Evolutionary conservation across 345 rosid genomes (phyloP).

Genomic region (Pistacia atlantica): DNA sequence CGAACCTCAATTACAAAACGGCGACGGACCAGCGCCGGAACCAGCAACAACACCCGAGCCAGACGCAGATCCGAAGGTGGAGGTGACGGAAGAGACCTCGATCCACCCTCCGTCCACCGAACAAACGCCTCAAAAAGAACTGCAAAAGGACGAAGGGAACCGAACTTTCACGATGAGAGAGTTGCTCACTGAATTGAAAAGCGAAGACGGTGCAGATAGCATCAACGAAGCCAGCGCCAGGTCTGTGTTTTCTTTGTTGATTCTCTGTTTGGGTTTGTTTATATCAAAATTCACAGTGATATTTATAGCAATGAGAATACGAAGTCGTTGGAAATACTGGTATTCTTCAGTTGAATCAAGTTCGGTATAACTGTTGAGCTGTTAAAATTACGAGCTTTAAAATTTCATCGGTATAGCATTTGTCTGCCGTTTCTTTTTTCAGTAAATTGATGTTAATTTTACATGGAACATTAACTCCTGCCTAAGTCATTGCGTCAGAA

Average conservation of each 20-base stretch:
- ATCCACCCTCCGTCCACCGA: constrained; percentile 33
- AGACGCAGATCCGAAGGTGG: constrained; percentile 47
- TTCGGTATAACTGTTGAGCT: background rate
- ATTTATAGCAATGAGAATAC: no score
- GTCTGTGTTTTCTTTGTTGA: constrained; percentile 29
- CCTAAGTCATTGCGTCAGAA: background rate
- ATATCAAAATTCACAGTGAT: background rate
- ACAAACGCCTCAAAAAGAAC: constrained; percentile 30
- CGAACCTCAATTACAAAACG: constrained; percentile 51
- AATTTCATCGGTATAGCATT: no score
- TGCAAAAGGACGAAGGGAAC: constrained; percentile 58
- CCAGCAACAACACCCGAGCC: constrained; percentile 13
- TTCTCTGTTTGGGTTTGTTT: background rate
- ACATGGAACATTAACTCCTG: background rate
- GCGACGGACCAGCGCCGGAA: constrained; percentile 15
- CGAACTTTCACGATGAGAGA: constrained; percentile 91
- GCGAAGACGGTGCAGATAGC: constrained; percentile 63
- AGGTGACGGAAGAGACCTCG: constrained; percentile 37
- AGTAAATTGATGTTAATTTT: background rate
- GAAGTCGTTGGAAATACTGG: no score
- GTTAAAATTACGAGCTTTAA: background rate
- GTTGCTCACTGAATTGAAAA: constrained; percentile 72
- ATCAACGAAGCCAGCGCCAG: constrained; percentile 53
- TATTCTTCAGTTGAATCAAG: background rate
- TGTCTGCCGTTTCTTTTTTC: background rate